phyloP scores from a whole-genome alignment of 257 asterid species.

The Hygrophila difformis region DNA sequence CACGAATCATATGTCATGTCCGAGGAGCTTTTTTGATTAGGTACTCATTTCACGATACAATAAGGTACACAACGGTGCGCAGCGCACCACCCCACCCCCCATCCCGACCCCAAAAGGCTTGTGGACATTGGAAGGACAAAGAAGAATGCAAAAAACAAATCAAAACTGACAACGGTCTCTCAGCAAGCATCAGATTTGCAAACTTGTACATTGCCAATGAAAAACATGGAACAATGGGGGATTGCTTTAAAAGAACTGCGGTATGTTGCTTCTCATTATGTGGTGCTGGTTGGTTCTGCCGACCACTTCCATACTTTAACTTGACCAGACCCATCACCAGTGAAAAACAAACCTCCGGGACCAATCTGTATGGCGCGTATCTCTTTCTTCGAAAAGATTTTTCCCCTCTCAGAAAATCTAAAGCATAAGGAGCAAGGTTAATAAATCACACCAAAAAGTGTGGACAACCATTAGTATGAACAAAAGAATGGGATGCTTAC shows the following conservation, averaged over 20 bases:
- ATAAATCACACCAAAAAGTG: too few species aligned
- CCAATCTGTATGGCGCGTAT: slow-evolving; percentile 78
- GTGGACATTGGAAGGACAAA: too few species aligned
- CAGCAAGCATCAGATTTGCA: too few species aligned
- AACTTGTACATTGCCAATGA: too few species aligned
- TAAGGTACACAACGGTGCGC: too few species aligned
- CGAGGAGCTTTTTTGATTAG: too few species aligned
- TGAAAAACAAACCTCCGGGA: slow-evolving; percentile 80
- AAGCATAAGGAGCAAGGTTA: neutral
- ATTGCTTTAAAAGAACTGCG: neutral
- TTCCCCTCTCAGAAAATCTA: slow-evolving; percentile 85
- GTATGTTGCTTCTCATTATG: slow-evolving; percentile 13
- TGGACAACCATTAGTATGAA: slow-evolving; percentile 8
- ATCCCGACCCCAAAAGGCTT: too few species aligned
- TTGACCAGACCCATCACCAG: slow-evolving; percentile 89
- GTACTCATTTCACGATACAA: too few species aligned
- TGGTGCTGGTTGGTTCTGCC: slow-evolving; percentile 33
- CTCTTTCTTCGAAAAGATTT: slow-evolving; percentile 68
- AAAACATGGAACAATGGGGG: neutral
- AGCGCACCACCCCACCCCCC: too few species aligned
- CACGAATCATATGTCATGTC: too few species aligned
- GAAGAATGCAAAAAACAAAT: too few species aligned
- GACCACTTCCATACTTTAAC: slow-evolving; percentile 90
- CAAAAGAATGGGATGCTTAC: slow-evolving; percentile 34
- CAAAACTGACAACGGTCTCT: too few species aligned